Conservation (phyloP, 176 grass and related monocot genomes). For the Ensete ventricosum region DNA sequence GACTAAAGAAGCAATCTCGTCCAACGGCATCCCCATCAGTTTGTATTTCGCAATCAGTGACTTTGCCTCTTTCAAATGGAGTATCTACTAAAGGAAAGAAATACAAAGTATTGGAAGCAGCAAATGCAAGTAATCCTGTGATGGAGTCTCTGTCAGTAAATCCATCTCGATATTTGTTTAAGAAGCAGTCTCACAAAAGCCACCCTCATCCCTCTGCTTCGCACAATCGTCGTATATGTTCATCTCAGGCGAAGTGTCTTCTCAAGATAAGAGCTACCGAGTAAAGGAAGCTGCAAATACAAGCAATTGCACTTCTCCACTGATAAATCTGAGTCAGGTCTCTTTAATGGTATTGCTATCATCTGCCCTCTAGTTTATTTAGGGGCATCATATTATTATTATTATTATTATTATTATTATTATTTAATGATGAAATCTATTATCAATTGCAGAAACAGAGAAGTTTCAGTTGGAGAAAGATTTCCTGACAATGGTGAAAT, state of each 20-base stretch:
- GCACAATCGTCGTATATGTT: not conserved
- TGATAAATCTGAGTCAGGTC: conserved; percentile 41
- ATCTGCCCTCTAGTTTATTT: not conserved
- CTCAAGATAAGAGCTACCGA: not conserved
- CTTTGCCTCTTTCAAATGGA: not conserved
- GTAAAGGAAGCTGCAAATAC: conserved; percentile 28
- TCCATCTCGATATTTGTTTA: conserved; percentile 20
- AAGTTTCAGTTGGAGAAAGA: conserved; percentile 12
- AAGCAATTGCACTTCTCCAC: conserved; percentile 21
- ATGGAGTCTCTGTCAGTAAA: conserved; percentile 9
- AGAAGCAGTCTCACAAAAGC: conserved; percentile 13
- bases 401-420: not conserved
- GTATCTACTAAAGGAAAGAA: not conserved
- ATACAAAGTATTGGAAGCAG: not conserved
- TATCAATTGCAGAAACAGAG: conserved; percentile 37
- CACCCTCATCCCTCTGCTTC: conserved; percentile 2
- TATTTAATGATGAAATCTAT: not conserved
- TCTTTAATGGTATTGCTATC: conserved; percentile 35
- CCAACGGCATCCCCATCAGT: not conserved
- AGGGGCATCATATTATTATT: not conserved
- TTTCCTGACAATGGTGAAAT: conserved; percentile 11
- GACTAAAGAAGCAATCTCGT: conserved; percentile 29
- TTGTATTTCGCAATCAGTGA: not conserved
- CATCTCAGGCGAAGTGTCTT: conserved; percentile 6
- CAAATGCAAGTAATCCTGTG: conserved; percentile 27